phyloP scores from a whole-genome alignment of 352 stramenopile genomes.

The Phytophthora ramorum region DNA sequence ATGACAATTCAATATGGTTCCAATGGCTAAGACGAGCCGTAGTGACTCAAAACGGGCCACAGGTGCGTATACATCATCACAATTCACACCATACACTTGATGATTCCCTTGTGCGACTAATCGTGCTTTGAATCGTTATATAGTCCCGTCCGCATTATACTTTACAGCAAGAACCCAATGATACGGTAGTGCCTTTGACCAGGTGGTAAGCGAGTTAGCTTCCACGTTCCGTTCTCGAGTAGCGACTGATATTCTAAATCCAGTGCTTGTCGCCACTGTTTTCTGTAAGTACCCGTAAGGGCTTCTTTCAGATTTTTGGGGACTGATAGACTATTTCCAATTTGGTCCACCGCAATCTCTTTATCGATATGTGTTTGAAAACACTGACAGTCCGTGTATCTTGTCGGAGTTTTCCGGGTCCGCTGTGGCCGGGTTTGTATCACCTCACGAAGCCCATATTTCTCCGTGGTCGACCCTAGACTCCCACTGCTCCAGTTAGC shows the following conservation, averaged over 20 bases:
- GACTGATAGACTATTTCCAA: constrained; percentile 3
- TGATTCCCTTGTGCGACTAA: too few relatives aligned
- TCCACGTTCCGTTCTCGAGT: background rate
- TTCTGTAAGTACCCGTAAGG: background rate
- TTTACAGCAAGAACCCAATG: constrained; percentile 8
- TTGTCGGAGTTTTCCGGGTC: background rate
- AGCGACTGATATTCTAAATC: background rate
- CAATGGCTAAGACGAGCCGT: too few relatives aligned
- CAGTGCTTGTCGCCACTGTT: background rate
- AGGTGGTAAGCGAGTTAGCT: background rate
- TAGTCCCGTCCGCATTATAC: too few relatives aligned
- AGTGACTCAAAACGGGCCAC: too few relatives aligned
- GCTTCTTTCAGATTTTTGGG: background rate
- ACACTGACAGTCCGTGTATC: constrained; percentile 3
- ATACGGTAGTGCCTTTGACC: constrained; percentile 2
- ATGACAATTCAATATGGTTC: too few relatives aligned
- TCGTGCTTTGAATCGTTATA: too few relatives aligned
- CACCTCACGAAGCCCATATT: background rate
- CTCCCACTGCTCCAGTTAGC: constrained; percentile 15
- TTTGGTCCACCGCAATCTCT: background rate
- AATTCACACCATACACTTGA: too few relatives aligned
- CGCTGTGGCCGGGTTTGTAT: background rate
- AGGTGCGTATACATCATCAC: too few relatives aligned
- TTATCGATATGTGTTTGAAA: constrained; percentile 15
- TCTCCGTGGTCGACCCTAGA: too few relatives aligned